Evolutionary conservation across 2,329 filamentous ascomycete species (phyloP), one percentile per base, ranked within the genome.

Genomic region (Fusarium chlamydosporum): DNA sequence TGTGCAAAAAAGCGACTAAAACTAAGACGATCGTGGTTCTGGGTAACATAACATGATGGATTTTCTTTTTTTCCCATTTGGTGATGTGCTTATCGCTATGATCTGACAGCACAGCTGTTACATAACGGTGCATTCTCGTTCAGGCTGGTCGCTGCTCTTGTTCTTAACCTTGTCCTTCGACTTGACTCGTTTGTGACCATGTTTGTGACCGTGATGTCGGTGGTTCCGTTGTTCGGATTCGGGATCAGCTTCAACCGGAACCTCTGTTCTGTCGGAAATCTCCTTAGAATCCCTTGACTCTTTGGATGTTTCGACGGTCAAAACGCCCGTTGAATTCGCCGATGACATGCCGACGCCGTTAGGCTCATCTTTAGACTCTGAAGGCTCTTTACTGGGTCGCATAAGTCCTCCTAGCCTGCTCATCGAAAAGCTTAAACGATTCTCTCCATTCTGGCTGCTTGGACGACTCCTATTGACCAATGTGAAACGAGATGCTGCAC

Each of bases 381-480:
- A 34, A 29, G 56, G 80, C 61, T 88, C 86, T 71, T 81, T 86
- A 77, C 84, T 86, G 10, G 81, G 71, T 51, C 82, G 84, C 71
- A 84, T 83, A 8, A 88, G 80, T 0, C 83, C 82, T 11, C 83
- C 83, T 6, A 88, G 76, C n/a, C 85, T 83, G 16, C 83, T 84
- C 75, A 90, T 87, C 4, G 85, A 86, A 18, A 85, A 79, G 72
- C 85, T 88, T 57, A 88, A 84, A 6, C 88, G 82, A 16, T 82
- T 82, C 68, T 90, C 88, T 29, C 87, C 86, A 2, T 82, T 84
- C 69, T 89, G 86, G 71, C 88, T 90, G 18, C 79, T 79, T 6
- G 88, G 85, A 13, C 88, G 84, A 68, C 87, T 88, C 69, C 83
- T 76, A 78, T 69, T 80, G 70, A 55, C 80, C 71, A 77, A 80